Base-by-base conservation (phyloP, 805 yeast species). In the Danielia oregonensis region DNA sequence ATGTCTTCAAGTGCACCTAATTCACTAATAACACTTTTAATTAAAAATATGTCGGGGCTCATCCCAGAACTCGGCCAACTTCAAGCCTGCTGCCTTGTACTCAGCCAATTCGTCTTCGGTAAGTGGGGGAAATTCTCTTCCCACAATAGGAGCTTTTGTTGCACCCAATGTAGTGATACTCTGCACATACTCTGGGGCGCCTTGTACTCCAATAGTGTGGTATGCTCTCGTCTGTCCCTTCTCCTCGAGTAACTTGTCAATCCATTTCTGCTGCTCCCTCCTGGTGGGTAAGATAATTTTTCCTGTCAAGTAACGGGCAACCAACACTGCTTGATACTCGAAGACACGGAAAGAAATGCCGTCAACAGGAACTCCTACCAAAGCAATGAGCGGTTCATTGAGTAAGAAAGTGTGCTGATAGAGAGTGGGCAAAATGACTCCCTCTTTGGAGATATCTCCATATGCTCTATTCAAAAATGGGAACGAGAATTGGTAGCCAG, bases 401-500 rank as follows among this genome's bases (percentile, higher is more conserved):
- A 66, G 62, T 44, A 74, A 73, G 30, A 82, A 61, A 10, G 78
- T 61, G 46, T 82, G 91, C 43, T 73, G 70, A 66, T 78, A 83
- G 8, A 79, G 47, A 14, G 76, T 72, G 26, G 63, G 59, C 10
- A 72, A 51, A 26, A 59, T 58, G 14, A 42, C 42, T 4, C 76
- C 76, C 36, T 61, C 53, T 12, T 34, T 25, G 9, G 62, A 51
- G 21, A 58, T 37, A 31, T 68, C 67, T 7, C 78, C 67, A 23
- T 74, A 65, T 10, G 49, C 52, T 1, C 82, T 46, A 12, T 45
- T 35, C 32, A 86, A 55, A 46, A 75, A 82, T 14, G 94, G 93
- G 36, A 75, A 65, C 24, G 76, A 71, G 49, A 78, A 78, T 29
- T 76, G 62, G 55, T 83, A 86, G 1, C 95, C 95, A 0, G 95